These are phyloP conservation scores for Clonostachys rhizophaga DNA, from an alignment of 2,329 filamentous ascomycete species.

Conservation along the genomic window DNA sequence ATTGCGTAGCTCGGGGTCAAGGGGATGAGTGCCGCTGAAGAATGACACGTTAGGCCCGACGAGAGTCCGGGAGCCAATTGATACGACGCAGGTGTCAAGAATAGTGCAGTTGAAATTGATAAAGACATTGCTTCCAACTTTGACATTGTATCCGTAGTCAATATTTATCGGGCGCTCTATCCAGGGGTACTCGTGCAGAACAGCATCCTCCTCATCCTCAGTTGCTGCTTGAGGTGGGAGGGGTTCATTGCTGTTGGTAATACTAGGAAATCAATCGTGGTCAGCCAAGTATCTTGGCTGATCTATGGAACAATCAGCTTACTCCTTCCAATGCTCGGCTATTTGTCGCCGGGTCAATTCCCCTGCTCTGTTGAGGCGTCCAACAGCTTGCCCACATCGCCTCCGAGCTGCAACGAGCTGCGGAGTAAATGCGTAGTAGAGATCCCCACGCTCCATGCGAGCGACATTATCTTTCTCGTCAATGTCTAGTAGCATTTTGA, in stretches of 20 bases:
- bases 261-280: conserved; percentile 31
- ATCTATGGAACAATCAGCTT: conserved; percentile 22
- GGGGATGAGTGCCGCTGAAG: conserved; percentile 70
- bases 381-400: conserved; percentile 57
- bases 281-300: too few species aligned
- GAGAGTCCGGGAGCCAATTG: conserved; percentile 71
- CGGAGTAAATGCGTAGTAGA: conserved; percentile 71
- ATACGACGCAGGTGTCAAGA: conserved; percentile 71
- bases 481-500: conserved; percentile 12
- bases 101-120: conserved; percentile 72
- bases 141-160: conserved; percentile 76
- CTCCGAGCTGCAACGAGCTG: conserved; percentile 58
- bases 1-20: conserved; percentile 70
- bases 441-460: conserved; percentile 61
- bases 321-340: conserved; percentile 70
- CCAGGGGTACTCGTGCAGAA: conserved; percentile 62
- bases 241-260: conserved; percentile 56
- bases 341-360: conserved; percentile 56
- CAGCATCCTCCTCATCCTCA: conserved; percentile 57
- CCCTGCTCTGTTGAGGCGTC: conserved; percentile 59
- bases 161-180: conserved; percentile 65
- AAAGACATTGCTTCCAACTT: conserved; percentile 61
- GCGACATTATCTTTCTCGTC: conserved; percentile 40
- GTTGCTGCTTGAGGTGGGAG: conserved; percentile 55
- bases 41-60: conserved; percentile 76